Evolutionary conservation across 2,329 filamentous ascomycete genomes (phyloP).

Genomic region (Neonectria neomacrospora): DNA sequence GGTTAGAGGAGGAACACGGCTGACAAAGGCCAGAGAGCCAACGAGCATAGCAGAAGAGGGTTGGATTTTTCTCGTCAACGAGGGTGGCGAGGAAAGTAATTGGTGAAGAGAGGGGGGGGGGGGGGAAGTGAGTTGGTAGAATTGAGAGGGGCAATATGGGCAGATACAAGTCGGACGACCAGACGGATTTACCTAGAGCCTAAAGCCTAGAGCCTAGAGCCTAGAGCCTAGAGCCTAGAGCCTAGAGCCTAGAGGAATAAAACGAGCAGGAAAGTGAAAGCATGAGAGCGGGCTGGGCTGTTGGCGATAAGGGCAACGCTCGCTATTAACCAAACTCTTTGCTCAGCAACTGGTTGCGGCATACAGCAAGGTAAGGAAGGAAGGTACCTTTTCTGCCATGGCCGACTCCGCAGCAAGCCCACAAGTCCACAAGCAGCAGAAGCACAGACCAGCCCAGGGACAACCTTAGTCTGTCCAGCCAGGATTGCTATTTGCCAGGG

Average conservation of each 20-base stretch:
- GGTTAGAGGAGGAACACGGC: constrained; percentile 31
- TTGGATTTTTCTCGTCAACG: constrained; percentile 12
- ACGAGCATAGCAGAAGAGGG: constrained; percentile 34
- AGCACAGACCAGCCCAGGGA: not conserved
- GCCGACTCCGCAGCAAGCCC: constrained; percentile 27
- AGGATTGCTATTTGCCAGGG: constrained; percentile 8
- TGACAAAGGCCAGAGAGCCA: constrained; percentile 22
- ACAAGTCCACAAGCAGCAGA: not conserved
- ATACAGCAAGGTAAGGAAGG: constrained; percentile 13
- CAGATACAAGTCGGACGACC: constrained; percentile 11
- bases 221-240: too few species aligned
- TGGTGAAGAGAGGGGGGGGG: not conserved
- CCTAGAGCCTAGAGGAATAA: constrained; percentile 4
- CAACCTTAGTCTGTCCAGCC: not conserved
- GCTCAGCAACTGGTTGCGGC: constrained; percentile 16
- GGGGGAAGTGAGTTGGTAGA: not conserved
- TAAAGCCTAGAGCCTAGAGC: not conserved
- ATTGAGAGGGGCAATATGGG: constrained; percentile 5
- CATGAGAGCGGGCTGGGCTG: constrained; percentile 12
- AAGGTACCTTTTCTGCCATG: not conserved
- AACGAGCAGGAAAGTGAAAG: constrained; percentile 12
- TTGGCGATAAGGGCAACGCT: constrained; percentile 28
- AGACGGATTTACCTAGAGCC: not conserved
- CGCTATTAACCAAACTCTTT: constrained; percentile 32
- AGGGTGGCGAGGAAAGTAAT: not conserved